Evolutionary conservation across 2,329 filamentous ascomycete genomes (phyloP), one percentile per base, ranked within the genome.

Genomic region (Phoma sp.): DNA sequence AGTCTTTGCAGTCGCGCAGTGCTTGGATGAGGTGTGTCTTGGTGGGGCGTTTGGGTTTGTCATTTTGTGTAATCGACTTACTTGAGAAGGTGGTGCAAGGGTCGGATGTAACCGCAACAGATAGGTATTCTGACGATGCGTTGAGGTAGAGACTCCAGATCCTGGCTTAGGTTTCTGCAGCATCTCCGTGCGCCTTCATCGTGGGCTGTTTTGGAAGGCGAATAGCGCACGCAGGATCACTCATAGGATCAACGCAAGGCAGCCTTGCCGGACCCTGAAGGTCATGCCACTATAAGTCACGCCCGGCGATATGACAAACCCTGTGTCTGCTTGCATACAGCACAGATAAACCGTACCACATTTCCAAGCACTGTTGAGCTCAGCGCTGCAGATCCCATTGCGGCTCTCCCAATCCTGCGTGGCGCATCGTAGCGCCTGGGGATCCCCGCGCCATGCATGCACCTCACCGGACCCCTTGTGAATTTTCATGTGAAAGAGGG

Each of bases 401-500:
- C 53, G 53, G 53, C 53, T 57, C 53, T 57, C 45, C 13, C 37
- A 55, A 40, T 35, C 33, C 38, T 39, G 10, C 36, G 27, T 43
- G 47, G 47, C 43, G 29, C 29, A 9, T 43, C 29, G 21, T 41
- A 35, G 43, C 37, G 43, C 43, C 27, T 27, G 33, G 24, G 32
- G 39, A 31, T 25, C 32, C 39, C 39, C 15, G 33, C 21, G 17
- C 29, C 36, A 40, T 55, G 35, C 45, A 49, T 32, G 22, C 22
- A 24, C 4, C 22, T 4, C 8, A 44, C 17, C 43, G 32, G 21
- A 51, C 43, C 48, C 48, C 48, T 43, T 4, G 4, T 24, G 8
- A n/a, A 3, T 35, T 43, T 43, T 47, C 55, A 57, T 53, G 50
- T 57, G 55, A 53, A 41, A 46, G 50, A 57, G 55, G 55, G 50